These are phyloP conservation scores for Pythium oligandrum DNA, from an alignment of 352 stramenopile genomes.

Conservation along the genomic window DNA sequence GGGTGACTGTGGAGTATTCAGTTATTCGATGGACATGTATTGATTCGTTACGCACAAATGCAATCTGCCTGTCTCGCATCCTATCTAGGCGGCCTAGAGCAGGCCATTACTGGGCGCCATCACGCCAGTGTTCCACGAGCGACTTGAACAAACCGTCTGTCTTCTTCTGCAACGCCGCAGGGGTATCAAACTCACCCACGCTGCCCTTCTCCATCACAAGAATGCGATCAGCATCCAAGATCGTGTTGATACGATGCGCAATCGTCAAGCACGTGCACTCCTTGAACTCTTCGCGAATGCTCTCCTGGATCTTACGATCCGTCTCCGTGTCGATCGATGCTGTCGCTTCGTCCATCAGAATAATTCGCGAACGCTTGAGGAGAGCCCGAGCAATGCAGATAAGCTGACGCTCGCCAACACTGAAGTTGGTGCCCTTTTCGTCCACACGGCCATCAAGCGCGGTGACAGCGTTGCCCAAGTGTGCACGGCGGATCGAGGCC, in stretches of 20 bases:
- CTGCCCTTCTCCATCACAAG: slow-evolving; percentile 92
- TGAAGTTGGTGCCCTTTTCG: slow-evolving; percentile 95
- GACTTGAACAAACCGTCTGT: slow-evolving; percentile 64
- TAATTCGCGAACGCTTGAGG: slow-evolving; percentile 87
- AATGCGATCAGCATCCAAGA: slow-evolving; percentile 94
- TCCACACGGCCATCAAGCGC: slow-evolving; percentile 42
- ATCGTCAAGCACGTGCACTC: slow-evolving; percentile 95
- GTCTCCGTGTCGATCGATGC: slow-evolving; percentile 82
- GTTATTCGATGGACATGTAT: too few species aligned
- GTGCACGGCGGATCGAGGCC: slow-evolving; percentile 71
- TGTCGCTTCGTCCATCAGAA: slow-evolving; percentile 98
- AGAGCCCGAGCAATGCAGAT: slow-evolving; percentile 94
- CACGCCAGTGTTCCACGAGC: slow-evolving; percentile 76
- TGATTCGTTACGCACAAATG: too few species aligned
- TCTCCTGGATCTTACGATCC: slow-evolving; percentile 84
- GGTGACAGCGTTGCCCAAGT: slow-evolving; percentile 67
- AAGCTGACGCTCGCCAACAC: slow-evolving; percentile 94
- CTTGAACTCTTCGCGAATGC: slow-evolving; percentile 91
- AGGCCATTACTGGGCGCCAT: slow-evolving; percentile 15
- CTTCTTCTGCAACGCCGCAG: slow-evolving; percentile 62
- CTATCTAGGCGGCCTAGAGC: too few species aligned
- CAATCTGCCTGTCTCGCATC: too few species aligned
- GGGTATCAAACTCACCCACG: slow-evolving; percentile 93
- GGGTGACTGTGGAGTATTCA: too few species aligned
- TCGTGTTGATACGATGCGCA: slow-evolving; percentile 96